These are phyloP conservation scores for Metahyphopichia silvanorum DNA, from an alignment of 805 yeast genomes.

Conservation along the genomic window DNA sequence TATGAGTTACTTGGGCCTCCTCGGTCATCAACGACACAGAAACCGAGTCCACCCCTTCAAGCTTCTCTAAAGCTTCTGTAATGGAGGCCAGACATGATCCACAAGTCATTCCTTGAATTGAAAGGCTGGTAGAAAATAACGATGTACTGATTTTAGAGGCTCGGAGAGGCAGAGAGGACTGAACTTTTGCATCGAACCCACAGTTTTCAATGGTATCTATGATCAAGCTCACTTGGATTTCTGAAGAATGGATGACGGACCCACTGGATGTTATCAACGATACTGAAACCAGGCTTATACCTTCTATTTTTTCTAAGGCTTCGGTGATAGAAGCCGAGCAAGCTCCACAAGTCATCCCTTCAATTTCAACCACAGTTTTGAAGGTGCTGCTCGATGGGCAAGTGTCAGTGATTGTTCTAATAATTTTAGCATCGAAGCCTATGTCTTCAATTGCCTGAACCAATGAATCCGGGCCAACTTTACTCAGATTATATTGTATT, in stretches of 20 bases:
- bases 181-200: slow-evolving; percentile 38
- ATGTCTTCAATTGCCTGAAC: slow-evolving; percentile 24
- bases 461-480: slow-evolving; percentile 13
- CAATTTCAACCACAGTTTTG: slow-evolving; percentile 13
- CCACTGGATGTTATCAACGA: slow-evolving; percentile 77
- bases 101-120: slow-evolving; percentile 84
- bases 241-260: slow-evolving; percentile 42
- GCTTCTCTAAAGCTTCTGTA: slow-evolving; percentile 45
- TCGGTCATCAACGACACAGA: slow-evolving; percentile 76
- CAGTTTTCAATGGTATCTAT: slow-evolving; percentile 30
- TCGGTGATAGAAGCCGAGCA: slow-evolving; percentile 66
- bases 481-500: slow-evolving; percentile 16
- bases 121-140: slow-evolving; percentile 11
- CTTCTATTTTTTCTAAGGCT: slow-evolving; percentile 46
- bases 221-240: slow-evolving; percentile 10
- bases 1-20: slow-evolving; percentile 59
- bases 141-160: background rate
- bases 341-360: slow-evolving; percentile 90
- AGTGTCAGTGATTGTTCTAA: slow-evolving; percentile 1
- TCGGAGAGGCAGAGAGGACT: slow-evolving; percentile 1
- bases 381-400: too few species aligned
- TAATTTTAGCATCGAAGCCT: slow-evolving; percentile 20
- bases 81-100: slow-evolving; percentile 77
- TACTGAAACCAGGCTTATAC: slow-evolving; percentile 54
- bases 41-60: slow-evolving; percentile 51